Base-by-base conservation (phyloP, 371 early-diverging fungal genomes). In the Lichtheimia ornata region DNA sequence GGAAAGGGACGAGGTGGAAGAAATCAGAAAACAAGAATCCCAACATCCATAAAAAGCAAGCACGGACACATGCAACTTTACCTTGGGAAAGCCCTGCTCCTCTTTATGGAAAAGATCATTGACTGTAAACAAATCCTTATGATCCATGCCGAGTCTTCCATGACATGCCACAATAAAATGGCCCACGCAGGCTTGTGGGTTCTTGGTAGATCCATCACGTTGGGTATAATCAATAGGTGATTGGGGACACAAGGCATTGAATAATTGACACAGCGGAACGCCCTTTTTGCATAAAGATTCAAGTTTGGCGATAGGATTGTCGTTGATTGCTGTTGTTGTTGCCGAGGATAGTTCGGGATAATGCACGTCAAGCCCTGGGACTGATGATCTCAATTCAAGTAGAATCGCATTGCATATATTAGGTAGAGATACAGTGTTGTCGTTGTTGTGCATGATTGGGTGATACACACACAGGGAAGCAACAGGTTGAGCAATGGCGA, bases 51-150 rank as follows among this genome's bases (percentile, higher is more conserved):
- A 58, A 58, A 30, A 51, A 53, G 50, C 42, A 41, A 44, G 9
- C 52, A 41, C 14, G 49, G 35, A 49, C 22, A 30, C 41, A 7
- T 12, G 22, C 17, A 13, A 42, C 50, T 61, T n/a, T 80, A 96
- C 97, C 88, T 94, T 97, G 58, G 96, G 91, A 71, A 97, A 93
- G 50, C 91, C 93, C 70, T 93, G 92, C 12, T 95, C 97, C 72
- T 98, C 96, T 62, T 97, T 94, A 65, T 91, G 90, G 65, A 86
- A 93, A 43, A 97, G 73, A 28, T 96, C 96, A 2, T 86, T 77
- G 52, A 96, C 88, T 20, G 93, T 84, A 63, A 96, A 94, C 47
- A 91, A 75, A 59, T 88, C 84, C 30, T 91, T 87, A 28, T 92
- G 90, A 24, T 66, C 53, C 58, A 94, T 78, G 14, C 81, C 77